Evolutionary conservation across 768 basidiomycete genomes (phyloP).

Genomic region (Harrya chromipes): DNA sequence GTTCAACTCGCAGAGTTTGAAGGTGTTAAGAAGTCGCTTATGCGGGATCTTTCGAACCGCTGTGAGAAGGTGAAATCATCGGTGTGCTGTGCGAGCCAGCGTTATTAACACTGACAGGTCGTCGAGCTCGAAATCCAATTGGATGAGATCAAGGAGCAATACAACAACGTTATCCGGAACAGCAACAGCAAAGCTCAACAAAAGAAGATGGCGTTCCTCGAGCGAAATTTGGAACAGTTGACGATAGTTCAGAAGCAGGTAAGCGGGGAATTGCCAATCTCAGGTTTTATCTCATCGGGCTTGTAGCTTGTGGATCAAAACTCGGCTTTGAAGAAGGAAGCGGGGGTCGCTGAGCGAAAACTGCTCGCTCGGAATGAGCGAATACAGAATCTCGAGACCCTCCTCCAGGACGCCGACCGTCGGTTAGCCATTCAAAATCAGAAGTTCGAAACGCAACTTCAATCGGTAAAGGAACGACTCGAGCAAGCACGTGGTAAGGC

Average conservation of each 20-base stretch:
- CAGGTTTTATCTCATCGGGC: conserved; percentile 8
- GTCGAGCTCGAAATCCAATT: conserved; percentile 98
- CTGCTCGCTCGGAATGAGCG: conserved; percentile 94
- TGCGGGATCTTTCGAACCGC: conserved; percentile 98
- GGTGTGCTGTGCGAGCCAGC: conserved; percentile 9
- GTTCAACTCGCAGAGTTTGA: conserved; percentile 99
- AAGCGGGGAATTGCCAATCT: conserved; percentile 15
- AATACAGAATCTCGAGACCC: conserved; percentile 92
- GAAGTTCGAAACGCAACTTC: conserved; percentile 92
- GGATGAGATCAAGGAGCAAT: conserved; percentile 98
- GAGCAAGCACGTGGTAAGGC: conserved; percentile 87
- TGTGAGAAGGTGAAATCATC: conserved; percentile 83
- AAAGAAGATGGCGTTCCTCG: conserved; percentile 99
- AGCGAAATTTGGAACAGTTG: conserved; percentile 93
- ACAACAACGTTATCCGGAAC: conserved; percentile 97
- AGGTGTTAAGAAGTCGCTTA: conserved; percentile 96
- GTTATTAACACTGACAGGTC: conserved; percentile 53
- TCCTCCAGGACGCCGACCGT: conserved; percentile 92
- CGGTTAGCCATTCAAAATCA: conserved; percentile 89
- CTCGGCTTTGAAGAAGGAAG: conserved; percentile 94
- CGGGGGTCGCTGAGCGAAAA: conserved; percentile 95
- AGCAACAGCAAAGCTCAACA: conserved; percentile 98
- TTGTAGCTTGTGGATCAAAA: conserved; percentile 96
- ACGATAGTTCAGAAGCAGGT: conserved; percentile 98
- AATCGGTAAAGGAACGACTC: conserved; percentile 86